A percentile compares a stretch with the other conserved stretches of the same genome.
Evolutionary conservation across 192 early-diverging fungal species (phyloP).

Genomic region (Mortierella antarctica): DNA sequence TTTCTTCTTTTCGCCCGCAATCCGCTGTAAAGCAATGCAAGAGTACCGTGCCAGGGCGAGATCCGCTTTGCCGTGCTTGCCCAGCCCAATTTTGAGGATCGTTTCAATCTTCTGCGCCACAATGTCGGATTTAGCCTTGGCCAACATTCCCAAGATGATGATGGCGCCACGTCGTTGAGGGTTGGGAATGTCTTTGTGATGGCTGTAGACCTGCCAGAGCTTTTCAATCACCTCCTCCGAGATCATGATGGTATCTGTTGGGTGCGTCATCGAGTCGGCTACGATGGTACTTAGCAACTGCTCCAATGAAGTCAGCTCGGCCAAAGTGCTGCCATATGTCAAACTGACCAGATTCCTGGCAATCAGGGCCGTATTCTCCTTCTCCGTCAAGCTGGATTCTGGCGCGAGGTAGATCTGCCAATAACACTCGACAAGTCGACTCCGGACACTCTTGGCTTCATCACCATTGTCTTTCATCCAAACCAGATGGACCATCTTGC

Average conservation of each 20-base stretch:
- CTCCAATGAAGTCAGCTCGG: slow-evolving; percentile 96
- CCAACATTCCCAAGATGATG: slow-evolving; percentile 93
- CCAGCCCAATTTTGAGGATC: slow-evolving; percentile 87
- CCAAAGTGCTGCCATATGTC: slow-evolving; percentile 86
- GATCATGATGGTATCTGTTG: slow-evolving; percentile 60
- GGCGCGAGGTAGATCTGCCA: slow-evolving; percentile 80
- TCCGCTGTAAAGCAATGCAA: slow-evolving; percentile 92
- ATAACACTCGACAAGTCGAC: slow-evolving; percentile 84
- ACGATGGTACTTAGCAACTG: slow-evolving; percentile 87
- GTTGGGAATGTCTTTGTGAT: slow-evolving; percentile 71
- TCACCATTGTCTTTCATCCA: slow-evolving; percentile 81
- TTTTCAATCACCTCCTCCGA: slow-evolving; percentile 74
- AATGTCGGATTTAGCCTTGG: slow-evolving; percentile 84
- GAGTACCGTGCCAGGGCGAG: slow-evolving; percentile 87
- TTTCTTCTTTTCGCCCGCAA: slow-evolving; percentile 68
- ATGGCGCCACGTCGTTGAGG: slow-evolving; percentile 88
- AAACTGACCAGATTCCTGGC: slow-evolving; percentile 81
- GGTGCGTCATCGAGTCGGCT: slow-evolving; percentile 55
- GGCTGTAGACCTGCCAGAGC: slow-evolving; percentile 86
- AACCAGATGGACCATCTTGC: slow-evolving; percentile 95
- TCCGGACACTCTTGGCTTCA: slow-evolving; percentile 77
- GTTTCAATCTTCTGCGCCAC: slow-evolving; percentile 88
- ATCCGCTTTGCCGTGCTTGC: slow-evolving; percentile 83
- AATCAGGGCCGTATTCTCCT: slow-evolving; percentile 73
- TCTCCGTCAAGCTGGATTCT: slow-evolving; percentile 60